Evolutionary conservation across 345 rosid genomes (phyloP), one percentile per base, ranked within the genome.

Genomic region (Gossypium stocksii): DNA sequence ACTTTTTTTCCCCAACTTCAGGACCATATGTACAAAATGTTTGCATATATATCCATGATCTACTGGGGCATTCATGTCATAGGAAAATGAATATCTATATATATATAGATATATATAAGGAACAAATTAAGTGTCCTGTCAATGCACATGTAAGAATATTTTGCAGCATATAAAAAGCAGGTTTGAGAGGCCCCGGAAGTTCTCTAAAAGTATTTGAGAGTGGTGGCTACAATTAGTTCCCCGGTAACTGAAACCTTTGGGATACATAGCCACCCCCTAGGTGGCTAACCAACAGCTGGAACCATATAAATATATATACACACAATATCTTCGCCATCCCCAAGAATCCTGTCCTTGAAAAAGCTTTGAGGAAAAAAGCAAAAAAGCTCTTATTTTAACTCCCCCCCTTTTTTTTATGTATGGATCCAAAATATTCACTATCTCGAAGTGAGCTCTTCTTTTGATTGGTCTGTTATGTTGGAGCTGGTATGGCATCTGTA

Each of bases 371-470:
- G 46, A 43, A 54, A 68, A 48, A 17, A 27, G 13, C 13, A 34
- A 69, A 51, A 66, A 69, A 60, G 23, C 49, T 72, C 48, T 57
- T 56, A 61, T 46, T 76, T 77, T 68, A 11, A 34, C 60, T 43
- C 62, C 34, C 3, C 38, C 34, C 4, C 22, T 64, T 78, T 62
- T 29, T 63, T 13, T 65, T 27, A 16, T 83, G 83, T 81, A 87
- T 77, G 77, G 91, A 86, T 86, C 91, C 89, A 82, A 86, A 83
- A 82, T 76, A 78, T 85, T 82, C 84, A 83, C 77, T 67, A 73
- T 66, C 54, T 76, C 65, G 16, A 61, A 67, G 57, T 9, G 67
- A 78, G 20, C 75, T 57, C 66, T 52, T 25, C 74, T 45, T 76
- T 66, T 19, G 45, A 44, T 76, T 52, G 29, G 45, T 27, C 71